phyloP scores from a whole-genome alignment of 2,329 filamentous ascomycete species.

The Colletotrichum tamarilloi region DNA sequence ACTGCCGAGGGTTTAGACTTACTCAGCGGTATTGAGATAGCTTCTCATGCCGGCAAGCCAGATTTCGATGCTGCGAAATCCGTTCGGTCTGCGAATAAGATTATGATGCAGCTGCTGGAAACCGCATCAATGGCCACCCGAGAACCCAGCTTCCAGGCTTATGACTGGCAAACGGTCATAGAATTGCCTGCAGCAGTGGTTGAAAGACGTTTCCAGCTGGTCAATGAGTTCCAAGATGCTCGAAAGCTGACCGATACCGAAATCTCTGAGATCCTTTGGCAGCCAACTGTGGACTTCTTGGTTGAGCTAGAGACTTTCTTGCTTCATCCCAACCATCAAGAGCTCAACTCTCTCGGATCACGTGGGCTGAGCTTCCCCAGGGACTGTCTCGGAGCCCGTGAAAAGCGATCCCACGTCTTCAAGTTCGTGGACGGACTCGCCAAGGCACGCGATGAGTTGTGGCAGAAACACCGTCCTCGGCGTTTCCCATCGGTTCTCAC shows the following conservation, averaged over 20 bases:
- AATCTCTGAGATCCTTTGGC: neutral
- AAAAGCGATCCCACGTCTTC: neutral
- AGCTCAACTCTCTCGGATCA: neutral
- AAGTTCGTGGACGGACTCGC: constrained; percentile 9
- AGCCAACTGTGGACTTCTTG: neutral
- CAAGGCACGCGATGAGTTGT: constrained; percentile 3
- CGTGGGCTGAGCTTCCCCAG: neutral
- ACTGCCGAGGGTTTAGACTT: neutral
- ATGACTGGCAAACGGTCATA: neutral
- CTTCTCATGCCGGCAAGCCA: neutral
- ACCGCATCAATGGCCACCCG: constrained; percentile 8
- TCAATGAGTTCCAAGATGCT: neutral
- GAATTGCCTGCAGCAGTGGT: constrained; percentile 1
- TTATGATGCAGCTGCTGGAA: constrained; percentile 13
- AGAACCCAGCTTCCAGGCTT: constrained; percentile 16
- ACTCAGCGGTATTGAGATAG: neutral
- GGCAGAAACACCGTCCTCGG: neutral
- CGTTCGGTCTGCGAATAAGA: neutral
- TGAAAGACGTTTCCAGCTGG: neutral
- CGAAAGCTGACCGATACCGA: neutral
- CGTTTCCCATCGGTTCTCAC: constrained; percentile 7
- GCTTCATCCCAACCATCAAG: neutral
- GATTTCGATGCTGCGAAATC: neutral
- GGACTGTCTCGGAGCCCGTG: neutral
- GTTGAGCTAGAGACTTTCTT: constrained; percentile 2